Percentiles rank a stretch among this genome's conserved stretches.
phyloP scores from a whole-genome alignment of 441 rosid species.

The Gossypium davidsonii region DNA sequence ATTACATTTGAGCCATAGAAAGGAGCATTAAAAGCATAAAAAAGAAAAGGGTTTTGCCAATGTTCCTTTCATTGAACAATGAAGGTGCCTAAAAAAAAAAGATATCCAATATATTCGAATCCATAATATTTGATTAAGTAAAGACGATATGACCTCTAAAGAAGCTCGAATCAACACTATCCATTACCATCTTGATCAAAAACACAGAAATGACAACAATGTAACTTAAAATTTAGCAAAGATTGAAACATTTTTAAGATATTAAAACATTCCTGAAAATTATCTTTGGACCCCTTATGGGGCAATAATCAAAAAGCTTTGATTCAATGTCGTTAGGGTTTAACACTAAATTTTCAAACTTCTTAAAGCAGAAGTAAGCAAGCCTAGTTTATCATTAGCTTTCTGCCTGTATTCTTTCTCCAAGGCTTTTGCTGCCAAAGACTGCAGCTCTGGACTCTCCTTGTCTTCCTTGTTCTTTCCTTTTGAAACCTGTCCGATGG shows the following conservation, averaged over 20 bases:
- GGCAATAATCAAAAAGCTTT: conserved; percentile 13
- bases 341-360: conserved; percentile 51
- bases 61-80: conserved; percentile 36
- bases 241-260: background rate
- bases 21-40: too few relatives aligned
- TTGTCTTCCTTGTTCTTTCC: conserved; percentile 87
- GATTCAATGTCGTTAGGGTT: background rate
- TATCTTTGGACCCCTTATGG: background rate
- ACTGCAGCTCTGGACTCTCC: conserved; percentile 68
- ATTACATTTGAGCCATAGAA: too few relatives aligned
- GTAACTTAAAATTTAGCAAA: background rate
- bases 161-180: too few relatives aligned
- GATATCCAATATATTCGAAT: too few relatives aligned
- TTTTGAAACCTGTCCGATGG: conserved; percentile 65
- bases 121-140: too few relatives aligned
- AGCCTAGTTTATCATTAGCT: conserved; percentile 59
- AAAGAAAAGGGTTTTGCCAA: background rate
- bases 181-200: too few relatives aligned
- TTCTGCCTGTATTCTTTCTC: conserved; percentile 83
- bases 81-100: conserved; percentile 34
- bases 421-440: conserved; percentile 58
- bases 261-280: background rate
- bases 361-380: conserved; percentile 60
- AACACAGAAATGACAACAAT: too few relatives aligned
- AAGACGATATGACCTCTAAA: too few relatives aligned